Percentiles rank a stretch among this genome's conserved stretches.
phyloP scores from a whole-genome alignment of 1,139 yeast species.

The Saccharomyces hybrid region DNA sequence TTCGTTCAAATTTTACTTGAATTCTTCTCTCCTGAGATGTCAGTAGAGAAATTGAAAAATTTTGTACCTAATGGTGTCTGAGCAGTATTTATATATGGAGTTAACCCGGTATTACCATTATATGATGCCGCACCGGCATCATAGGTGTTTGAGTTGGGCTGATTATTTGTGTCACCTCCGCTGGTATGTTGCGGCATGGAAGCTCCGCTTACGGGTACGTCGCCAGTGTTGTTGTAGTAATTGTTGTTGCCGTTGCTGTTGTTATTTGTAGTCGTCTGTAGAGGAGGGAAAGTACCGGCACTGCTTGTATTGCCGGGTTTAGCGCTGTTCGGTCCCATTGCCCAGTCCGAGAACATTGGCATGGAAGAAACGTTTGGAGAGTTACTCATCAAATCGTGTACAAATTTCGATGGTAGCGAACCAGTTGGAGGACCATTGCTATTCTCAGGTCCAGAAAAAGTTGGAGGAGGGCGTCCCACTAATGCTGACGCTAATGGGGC shows the following conservation, averaged over 20 bases:
- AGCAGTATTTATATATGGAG: constrained; percentile 26
- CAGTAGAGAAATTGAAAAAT: constrained; percentile 25
- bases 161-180: not conserved
- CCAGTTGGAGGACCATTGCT: constrained; percentile 14
- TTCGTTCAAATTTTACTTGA: not conserved
- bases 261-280: not conserved
- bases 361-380: constrained; percentile 26
- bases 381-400: constrained; percentile 29
- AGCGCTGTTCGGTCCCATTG: constrained; percentile 12
- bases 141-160: constrained; percentile 6
- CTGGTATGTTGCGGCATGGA: not conserved
- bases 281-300: not conserved
- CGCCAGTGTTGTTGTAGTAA: constrained; percentile 2
- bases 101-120: constrained; percentile 27
- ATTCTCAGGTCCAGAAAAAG: not conserved
- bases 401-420: constrained; percentile 28
- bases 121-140: constrained; percentile 4
- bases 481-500: not conserved
- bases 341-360: constrained; percentile 32
- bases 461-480: not conserved
- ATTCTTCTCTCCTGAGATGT: constrained; percentile 10
- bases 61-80: constrained; percentile 27
- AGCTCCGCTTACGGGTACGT: constrained; percentile 2
- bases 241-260: not conserved
- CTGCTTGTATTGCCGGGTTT: not conserved